A percentile compares a stretch with the other conserved stretches of the same genome.
These are phyloP conservation scores for Wickerhamomyces ciferrii DNA, from an alignment of 805 yeast species.

Conservation along the genomic window DNA sequence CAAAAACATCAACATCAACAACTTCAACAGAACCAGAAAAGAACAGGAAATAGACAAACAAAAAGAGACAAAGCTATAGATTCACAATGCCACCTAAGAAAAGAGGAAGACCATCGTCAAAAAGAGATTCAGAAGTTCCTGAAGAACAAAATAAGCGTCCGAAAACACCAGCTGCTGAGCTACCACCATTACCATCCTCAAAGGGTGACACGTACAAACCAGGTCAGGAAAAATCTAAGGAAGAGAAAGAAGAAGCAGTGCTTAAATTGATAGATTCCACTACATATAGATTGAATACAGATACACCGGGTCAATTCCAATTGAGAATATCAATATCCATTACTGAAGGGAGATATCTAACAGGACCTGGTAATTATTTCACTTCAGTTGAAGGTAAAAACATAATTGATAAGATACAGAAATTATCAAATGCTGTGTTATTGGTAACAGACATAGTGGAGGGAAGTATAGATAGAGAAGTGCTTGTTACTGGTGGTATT, in stretches of 20 bases:
- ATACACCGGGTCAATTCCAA: not conserved
- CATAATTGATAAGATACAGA: conserved; percentile 2
- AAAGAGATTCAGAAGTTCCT: not conserved
- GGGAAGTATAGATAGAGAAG: conserved; percentile 9
- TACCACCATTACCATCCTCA: not conserved
- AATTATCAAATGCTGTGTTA: conserved; percentile 3
- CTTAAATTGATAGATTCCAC: not conserved
- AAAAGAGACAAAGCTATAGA: too few relatives aligned
- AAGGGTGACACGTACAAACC: conserved; percentile 9
- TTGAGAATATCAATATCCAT: conserved; percentile 5
- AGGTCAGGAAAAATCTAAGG: not conserved
- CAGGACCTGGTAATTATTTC: conserved; percentile 1
- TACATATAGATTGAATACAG: not conserved
- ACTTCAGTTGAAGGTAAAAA: conserved; percentile 4
- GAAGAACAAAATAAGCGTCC: not conserved
- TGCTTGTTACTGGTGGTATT: conserved; percentile 6
- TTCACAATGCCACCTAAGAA: conserved; percentile 7
- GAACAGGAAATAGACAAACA: too few relatives aligned
- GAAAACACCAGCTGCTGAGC: not conserved
- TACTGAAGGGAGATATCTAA: conserved; percentile 5
- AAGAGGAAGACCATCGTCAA: conserved; percentile 1
- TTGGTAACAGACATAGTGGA: conserved; percentile 6
- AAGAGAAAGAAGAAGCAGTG: not conserved
- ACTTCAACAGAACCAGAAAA: too few relatives aligned
- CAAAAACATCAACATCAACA: too few relatives aligned